These are phyloP conservation scores for Trypanosoma boissoni DNA, from an alignment of 208 protist genomes.

Conservation along the genomic window DNA sequence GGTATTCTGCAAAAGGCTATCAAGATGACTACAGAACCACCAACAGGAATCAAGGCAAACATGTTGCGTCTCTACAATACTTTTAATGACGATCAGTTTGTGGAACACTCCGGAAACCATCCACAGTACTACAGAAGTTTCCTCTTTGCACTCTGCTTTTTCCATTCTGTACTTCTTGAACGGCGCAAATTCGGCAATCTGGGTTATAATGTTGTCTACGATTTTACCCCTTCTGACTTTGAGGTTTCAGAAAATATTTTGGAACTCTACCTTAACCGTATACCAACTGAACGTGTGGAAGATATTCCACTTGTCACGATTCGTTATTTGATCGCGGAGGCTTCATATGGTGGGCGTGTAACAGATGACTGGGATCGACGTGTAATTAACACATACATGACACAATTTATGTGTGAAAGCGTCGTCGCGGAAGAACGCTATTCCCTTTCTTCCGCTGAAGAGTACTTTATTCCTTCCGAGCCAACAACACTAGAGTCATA, in stretches of 20 bases:
- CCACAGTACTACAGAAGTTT: constrained; percentile 95
- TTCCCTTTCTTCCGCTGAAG: constrained; percentile 72
- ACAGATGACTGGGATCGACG: constrained; percentile 98
- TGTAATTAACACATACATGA: constrained; percentile 96
- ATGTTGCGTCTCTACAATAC: constrained; percentile 95
- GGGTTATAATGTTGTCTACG: constrained; percentile 98
- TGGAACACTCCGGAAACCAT: constrained; percentile 50
- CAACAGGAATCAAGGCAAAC: constrained; percentile 97
- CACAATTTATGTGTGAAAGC: constrained; percentile 91
- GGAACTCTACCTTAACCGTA: constrained; percentile 84
- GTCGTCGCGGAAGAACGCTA: constrained; percentile 83
- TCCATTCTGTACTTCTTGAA: constrained; percentile 98
- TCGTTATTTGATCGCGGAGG: constrained; percentile 97
- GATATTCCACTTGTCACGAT: constrained; percentile 97
- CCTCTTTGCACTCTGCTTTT: constrained; percentile 97
- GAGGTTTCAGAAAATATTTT: constrained; percentile 94
- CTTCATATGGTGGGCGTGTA: constrained; percentile 98
- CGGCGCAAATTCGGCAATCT: constrained; percentile 98
- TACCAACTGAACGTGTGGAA: constrained; percentile 59
- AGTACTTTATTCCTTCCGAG: constrained; percentile 90
- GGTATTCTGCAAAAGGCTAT: constrained; percentile 95
- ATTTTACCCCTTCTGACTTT: constrained; percentile 98
- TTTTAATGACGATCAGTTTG: constrained; percentile 91
- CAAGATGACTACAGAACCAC: constrained; percentile 99
- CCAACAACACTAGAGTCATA: constrained; percentile 92